Base-by-base conservation (phyloP, 306 rosid species). In the Ochetophila trinervis region DNA sequence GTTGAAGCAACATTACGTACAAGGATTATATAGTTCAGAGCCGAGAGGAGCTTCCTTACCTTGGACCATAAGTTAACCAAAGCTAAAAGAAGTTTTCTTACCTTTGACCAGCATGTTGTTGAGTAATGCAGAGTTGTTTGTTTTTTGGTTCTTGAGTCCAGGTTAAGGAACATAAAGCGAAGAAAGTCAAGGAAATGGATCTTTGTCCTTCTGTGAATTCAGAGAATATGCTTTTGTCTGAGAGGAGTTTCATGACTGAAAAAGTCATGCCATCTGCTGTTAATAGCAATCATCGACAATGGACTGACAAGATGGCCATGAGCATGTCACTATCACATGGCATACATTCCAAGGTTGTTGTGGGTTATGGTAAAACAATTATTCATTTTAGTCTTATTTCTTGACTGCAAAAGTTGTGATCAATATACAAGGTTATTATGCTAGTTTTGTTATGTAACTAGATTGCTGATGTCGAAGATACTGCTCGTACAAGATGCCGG, bases 141-240 rank as follows among this genome's bases (percentile, higher is more conserved):
- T 48, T 52, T 72, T 67, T 51, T 71, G 61, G 47, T 52, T 74
- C 45, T 63, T 63, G 78, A 58, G 79, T 67, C 21, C 67, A 87
- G 95, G 80, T 85, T 22, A 85, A 72, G 74, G 95, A 87, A 34
- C 85, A 49, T 53, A 85, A 68, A 72, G 78, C 70, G 80, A 79
- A 78, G 78, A 66, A 75, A 65, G 57, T 83, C 40, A 79, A 78
- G 51, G 88, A 85, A 71, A 62, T 74, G 70, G 63, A 62, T 53
- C 74, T 75, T 21, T 54, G 32, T 80, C 85, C 78, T 24, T 45
- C 42, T 42, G 55, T 77, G 16, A 69, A 77, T 60, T 76, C 82
- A 49, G 90, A 85, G 79, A 83, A 85, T 76, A 45, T 73, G 32
- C 85, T 87, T 71, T 67, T 83, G 71, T 80, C 83, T n/a, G 85